Conservation (phyloP, 306 rosid species). For the Dalbergia cultrata region DNA sequence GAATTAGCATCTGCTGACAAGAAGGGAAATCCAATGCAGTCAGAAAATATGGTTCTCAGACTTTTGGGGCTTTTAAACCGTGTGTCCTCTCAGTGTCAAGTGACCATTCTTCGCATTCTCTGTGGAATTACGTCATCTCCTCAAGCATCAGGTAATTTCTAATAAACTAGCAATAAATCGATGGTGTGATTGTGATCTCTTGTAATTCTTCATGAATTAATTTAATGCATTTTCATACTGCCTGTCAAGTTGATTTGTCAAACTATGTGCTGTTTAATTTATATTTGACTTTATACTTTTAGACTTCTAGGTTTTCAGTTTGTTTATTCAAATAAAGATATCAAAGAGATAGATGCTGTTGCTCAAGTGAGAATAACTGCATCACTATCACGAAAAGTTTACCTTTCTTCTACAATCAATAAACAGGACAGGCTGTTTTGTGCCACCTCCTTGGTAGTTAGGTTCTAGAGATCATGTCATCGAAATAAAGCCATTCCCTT, state of each 20-base stretch:
- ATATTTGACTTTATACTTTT: neutral
- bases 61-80: conserved; percentile 50
- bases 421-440: conserved; percentile 1
- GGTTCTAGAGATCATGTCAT: too few species aligned
- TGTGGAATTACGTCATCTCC: conserved; percentile 67
- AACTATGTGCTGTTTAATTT: conserved; percentile 6
- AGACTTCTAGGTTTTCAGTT: neutral
- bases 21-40: conserved; percentile 62
- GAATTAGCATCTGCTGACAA: conserved; percentile 71
- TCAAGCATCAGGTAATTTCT: conserved; percentile 65
- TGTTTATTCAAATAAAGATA: conserved; percentile 15
- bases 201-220: neutral
- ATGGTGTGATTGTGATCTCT: conserved; percentile 21
- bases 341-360: neutral
- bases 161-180: neutral
- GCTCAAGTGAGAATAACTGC: neutral
- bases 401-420: neutral
- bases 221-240: conserved; percentile 9
- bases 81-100: conserved; percentile 53
- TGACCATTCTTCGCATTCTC: conserved; percentile 58
- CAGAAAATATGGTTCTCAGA: conserved; percentile 53
- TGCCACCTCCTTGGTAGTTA: neutral
- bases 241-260: neutral
- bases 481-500: too few species aligned
- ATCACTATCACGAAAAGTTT: neutral